phyloP scores from a whole-genome alignment of 176 grass and related monocot species.

The Phragmites australis region DNA sequence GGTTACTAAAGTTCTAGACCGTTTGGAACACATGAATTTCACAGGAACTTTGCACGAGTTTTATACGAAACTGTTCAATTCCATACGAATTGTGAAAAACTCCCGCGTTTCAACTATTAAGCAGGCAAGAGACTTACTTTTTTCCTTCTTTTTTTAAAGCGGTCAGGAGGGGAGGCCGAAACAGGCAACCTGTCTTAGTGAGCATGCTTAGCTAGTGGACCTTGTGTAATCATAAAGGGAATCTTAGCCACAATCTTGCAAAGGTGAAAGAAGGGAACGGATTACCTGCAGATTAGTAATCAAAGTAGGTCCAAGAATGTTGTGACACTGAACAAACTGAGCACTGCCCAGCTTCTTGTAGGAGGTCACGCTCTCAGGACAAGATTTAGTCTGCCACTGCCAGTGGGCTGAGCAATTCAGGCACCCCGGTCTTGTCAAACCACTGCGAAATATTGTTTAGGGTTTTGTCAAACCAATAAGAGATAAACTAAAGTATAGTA shows the following conservation, averaged over 20 bases:
- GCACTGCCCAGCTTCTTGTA: background rate
- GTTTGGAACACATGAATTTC: background rate
- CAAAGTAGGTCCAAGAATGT: background rate
- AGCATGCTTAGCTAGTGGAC: background rate
- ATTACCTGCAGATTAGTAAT: background rate
- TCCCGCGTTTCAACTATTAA: no score
- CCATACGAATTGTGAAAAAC: no score
- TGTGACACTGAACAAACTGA: background rate
- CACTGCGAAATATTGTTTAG: conserved; percentile 14
- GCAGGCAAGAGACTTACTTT: background rate
- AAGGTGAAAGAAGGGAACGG: background rate
- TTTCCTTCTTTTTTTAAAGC: background rate
- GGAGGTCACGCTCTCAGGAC: background rate
- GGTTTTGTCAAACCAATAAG: conserved; percentile 1
- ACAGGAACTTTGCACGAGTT: no score
- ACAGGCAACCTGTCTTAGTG: background rate
- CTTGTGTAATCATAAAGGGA: background rate
- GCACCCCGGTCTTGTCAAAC: conserved; percentile 26
- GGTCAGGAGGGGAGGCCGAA: background rate
- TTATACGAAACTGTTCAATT: no score
- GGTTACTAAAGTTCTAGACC: background rate
- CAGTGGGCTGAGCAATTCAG: conserved; percentile 21
- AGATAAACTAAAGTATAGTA: conserved; percentile 25
- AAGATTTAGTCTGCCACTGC: background rate
- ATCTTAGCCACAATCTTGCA: background rate